Percentiles rank a stretch among this genome's conserved stretches.
These are phyloP conservation scores for Botryotinia narcissicola DNA, from an alignment of 2,329 filamentous ascomycete species.

Conservation along the genomic window DNA sequence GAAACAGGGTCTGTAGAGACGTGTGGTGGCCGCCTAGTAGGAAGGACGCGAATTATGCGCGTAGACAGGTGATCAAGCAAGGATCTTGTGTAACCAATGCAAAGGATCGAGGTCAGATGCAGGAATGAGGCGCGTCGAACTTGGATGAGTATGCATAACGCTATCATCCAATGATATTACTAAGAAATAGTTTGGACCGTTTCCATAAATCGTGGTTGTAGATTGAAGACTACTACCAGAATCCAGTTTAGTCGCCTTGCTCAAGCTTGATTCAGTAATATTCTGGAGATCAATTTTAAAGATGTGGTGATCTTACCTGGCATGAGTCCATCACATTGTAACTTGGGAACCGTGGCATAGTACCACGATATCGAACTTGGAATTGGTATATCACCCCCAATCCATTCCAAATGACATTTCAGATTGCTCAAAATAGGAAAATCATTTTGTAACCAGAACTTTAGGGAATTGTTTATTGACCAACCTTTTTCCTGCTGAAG, in stretches of 20 bases:
- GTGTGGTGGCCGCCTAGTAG: background rate
- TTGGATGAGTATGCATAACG: background rate
- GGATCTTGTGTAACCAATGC: background rate
- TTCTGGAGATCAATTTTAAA: background rate
- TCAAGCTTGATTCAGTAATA: background rate
- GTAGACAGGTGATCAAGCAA: background rate
- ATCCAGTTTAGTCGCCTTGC: background rate
- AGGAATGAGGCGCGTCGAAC: background rate
- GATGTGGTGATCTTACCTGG: background rate
- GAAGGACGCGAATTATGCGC: background rate
- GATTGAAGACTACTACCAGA: background rate
- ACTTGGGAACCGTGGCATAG: too few relatives aligned
- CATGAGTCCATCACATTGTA: too few relatives aligned
- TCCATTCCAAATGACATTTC: background rate
- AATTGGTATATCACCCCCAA: background rate
- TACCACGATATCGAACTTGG: background rate
- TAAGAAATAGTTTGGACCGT: too few relatives aligned
- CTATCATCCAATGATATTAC: background rate
- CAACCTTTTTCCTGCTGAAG: background rate
- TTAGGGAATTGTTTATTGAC: background rate
- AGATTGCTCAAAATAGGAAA: background rate
- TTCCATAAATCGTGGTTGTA: background rate
- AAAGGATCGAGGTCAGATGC: background rate
- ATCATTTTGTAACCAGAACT: background rate
- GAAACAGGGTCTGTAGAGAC: background rate